Conservation (phyloP, 2,329 filamentous ascomycete genomes). For the Acephala macrosclerotiorum region DNA sequence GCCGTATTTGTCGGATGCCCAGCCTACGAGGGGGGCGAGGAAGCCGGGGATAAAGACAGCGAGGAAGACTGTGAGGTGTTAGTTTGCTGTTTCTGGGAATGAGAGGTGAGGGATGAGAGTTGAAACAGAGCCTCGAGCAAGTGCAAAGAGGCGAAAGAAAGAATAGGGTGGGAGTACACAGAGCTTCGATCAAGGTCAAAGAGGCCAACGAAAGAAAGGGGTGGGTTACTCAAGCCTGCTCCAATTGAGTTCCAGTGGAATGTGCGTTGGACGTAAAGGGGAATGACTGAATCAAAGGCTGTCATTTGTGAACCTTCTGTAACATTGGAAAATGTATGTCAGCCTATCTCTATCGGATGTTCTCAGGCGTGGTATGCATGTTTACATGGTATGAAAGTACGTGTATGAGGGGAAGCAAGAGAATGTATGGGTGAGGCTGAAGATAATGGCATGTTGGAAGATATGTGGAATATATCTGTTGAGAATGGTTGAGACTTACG, state of each 20-base stretch:
- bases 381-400: too few species aligned
- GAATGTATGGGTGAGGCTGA: not conserved
- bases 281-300: conserved; percentile 62
- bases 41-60: conserved; percentile 67
- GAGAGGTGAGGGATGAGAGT: too few species aligned
- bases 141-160: too few species aligned
- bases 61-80: conserved; percentile 53
- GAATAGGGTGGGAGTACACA: too few species aligned
- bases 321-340: not conserved
- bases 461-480: not conserved
- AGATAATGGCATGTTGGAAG: not conserved
- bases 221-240: conserved; percentile 53
- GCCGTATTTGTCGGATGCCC: conserved; percentile 60
- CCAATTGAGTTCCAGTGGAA: conserved; percentile 64
- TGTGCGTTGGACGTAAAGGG: conserved; percentile 60
- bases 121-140: too few species aligned
- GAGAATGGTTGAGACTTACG: not conserved
- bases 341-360: not conserved
- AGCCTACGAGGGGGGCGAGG: conserved; percentile 63
- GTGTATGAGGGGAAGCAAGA: not conserved
- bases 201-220: too few species aligned
- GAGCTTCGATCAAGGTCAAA: too few species aligned
- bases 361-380: not conserved
- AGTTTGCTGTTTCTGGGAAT: too few species aligned
- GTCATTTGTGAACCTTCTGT: conserved; percentile 57